phyloP scores from a whole-genome alignment of 371 early-diverging fungal species.

The Mortierella sp. region DNA sequence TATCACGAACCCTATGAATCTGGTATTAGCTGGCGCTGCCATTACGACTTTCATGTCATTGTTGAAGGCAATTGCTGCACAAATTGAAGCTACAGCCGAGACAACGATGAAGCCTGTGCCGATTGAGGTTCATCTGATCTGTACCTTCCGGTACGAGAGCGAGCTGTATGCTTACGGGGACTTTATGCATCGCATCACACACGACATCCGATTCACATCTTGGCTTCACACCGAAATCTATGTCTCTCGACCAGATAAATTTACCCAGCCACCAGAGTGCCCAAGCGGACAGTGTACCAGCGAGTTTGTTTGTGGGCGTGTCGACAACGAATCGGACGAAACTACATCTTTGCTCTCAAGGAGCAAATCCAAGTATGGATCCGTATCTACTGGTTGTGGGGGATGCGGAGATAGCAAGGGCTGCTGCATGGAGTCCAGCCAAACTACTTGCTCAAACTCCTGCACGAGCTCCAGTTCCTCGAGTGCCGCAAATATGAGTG shows the following conservation, averaged over 20 bases:
- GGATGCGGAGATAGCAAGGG: constrained; percentile 15
- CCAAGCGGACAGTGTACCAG: constrained; percentile 36
- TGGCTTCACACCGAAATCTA: constrained; percentile 41
- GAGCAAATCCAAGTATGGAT: constrained; percentile 7
- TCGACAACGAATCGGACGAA: constrained; percentile 11
- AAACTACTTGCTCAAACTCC: not conserved
- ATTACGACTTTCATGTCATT: constrained; percentile 49
- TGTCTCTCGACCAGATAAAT: constrained; percentile 45
- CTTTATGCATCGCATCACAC: constrained; percentile 43
- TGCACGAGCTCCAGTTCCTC: constrained; percentile 12
- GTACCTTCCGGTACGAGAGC: constrained; percentile 51
- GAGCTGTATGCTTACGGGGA: constrained; percentile 53
- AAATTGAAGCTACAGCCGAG: constrained; percentile 22
- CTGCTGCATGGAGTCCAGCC: constrained; percentile 15
- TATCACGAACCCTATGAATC: not conserved
- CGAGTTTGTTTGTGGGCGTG: constrained; percentile 41
- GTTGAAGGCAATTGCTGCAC: constrained; percentile 48
- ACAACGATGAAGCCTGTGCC: not conserved
- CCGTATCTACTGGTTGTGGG: constrained; percentile 1
- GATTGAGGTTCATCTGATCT: constrained; percentile 37
- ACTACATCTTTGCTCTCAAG: constrained; percentile 18
- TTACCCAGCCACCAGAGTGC: constrained; percentile 17
- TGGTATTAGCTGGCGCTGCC: constrained; percentile 42
- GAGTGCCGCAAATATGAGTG: not conserved
- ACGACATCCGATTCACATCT: constrained; percentile 42